Percentiles rank a stretch among this genome's conserved stretches.
Conservation (phyloP, 352 stramenopile species). For the Globisporangium splendens region DNA sequence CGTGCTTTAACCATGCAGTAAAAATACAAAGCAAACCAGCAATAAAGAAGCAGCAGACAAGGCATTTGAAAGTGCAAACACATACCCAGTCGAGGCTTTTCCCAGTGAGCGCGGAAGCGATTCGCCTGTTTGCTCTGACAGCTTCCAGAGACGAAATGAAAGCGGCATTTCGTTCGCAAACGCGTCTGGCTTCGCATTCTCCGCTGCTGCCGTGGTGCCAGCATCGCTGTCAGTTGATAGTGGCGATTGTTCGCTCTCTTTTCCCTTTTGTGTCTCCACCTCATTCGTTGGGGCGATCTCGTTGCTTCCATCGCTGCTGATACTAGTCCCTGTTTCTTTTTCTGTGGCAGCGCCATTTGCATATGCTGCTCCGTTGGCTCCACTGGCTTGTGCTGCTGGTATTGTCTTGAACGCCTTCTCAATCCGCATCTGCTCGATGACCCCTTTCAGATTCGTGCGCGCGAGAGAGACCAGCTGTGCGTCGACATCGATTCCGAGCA, state of each 20-base stretch:
- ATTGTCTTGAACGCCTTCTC: slow-evolving; percentile 53
- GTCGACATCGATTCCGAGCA: slow-evolving; percentile 77
- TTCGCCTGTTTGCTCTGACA: slow-evolving; percentile 26
- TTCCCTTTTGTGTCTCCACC: not conserved
- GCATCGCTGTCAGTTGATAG: slow-evolving; percentile 5
- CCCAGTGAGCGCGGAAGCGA: slow-evolving; percentile 38
- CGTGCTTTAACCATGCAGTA: slow-evolving; percentile 19
- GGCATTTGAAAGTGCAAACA: not conserved
- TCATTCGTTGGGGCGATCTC: not conserved
- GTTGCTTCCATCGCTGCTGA: not conserved
- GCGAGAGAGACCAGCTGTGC: slow-evolving; percentile 57
- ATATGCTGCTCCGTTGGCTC: not conserved
- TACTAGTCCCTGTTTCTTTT: not conserved
- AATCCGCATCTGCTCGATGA: slow-evolving; percentile 56
- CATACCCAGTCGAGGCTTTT: slow-evolving; percentile 50
- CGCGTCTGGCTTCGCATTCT: slow-evolving; percentile 15
- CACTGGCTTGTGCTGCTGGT: slow-evolving; percentile 1
- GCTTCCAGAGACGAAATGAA: slow-evolving; percentile 71
- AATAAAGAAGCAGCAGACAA: slow-evolving; percentile 3
- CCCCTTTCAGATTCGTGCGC: slow-evolving; percentile 55
- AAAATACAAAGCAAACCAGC: not conserved
- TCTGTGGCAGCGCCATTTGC: not conserved
- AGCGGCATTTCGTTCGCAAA: slow-evolving; percentile 52
- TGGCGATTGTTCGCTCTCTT: not conserved
- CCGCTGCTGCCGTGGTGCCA: not conserved